These are phyloP conservation scores for Sphagnum contortum DNA, from an alignment of 225 moss, liverwort and hornwort species.

Conservation along the genomic window DNA sequence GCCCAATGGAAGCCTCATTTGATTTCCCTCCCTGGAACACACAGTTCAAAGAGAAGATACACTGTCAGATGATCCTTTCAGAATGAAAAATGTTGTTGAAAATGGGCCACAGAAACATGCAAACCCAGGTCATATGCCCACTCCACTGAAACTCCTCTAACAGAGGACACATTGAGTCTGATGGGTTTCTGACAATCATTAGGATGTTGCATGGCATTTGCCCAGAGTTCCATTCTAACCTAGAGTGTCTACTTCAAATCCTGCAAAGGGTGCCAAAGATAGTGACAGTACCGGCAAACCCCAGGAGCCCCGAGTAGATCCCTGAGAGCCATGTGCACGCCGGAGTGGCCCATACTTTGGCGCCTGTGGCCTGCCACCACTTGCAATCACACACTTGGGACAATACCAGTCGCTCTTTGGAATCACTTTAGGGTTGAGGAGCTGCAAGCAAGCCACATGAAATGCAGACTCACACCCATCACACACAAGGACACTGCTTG, in stretches of 20 bases:
- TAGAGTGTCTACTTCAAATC: not conserved
- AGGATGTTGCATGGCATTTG: too few species aligned
- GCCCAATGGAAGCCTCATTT: slow-evolving; percentile 14
- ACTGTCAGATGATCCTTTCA: not conserved
- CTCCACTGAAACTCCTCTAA: too few species aligned
- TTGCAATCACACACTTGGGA: slow-evolving; percentile 45
- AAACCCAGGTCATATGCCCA: too few species aligned
- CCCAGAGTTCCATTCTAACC: too few species aligned
- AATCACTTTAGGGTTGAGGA: slow-evolving; percentile 26
- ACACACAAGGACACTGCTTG: slow-evolving; percentile 59
- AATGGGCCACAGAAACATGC: too few species aligned
- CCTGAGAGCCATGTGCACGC: slow-evolving; percentile 27
- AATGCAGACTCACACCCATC: slow-evolving; percentile 75
- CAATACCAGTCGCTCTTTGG: slow-evolving; percentile 85
- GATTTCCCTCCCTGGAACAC: slow-evolving; percentile 6
- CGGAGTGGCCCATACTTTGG: slow-evolving; percentile 77
- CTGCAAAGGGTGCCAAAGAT: not conserved
- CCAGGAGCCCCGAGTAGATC: slow-evolving; percentile 46
- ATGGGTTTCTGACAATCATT: too few species aligned
- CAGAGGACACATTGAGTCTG: too few species aligned
- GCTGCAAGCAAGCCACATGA: slow-evolving; percentile 68
- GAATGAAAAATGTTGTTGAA: not conserved
- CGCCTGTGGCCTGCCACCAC: slow-evolving; percentile 43
- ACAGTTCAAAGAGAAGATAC: too few species aligned
- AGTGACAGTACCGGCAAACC: slow-evolving; percentile 25